Base-by-base conservation (phyloP, 2,329 filamentous ascomycete species). In the Penicillium sclerotiorum region DNA sequence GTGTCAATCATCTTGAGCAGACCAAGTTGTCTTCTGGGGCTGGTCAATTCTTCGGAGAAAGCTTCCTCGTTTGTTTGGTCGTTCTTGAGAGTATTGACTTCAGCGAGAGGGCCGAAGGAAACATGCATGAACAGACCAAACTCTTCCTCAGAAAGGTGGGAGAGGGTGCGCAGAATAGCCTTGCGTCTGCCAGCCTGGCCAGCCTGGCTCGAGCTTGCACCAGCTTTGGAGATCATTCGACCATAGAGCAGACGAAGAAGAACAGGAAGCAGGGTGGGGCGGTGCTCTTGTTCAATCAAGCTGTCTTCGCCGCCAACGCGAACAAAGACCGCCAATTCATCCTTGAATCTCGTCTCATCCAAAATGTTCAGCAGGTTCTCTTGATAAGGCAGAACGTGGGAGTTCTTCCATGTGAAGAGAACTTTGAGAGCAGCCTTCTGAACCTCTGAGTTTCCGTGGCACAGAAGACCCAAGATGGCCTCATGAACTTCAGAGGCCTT, bases 1-100 rank as follows among this genome's bases (percentile, higher is more conserved):
- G 93, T 85, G 52, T 91, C 86, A 42, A 94, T 80, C 90, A 97
- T 94, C 66, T 95, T 95, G 44, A 96, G 75, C 66, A 96, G 84
- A 76, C 95, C 94, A 50, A 94, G 82, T 69, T 96, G 93, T 69
- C 92, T 94, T 62, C 92, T 84, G 9, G 81, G 73, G 13, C 83
- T 80, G 21, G 92, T 73, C 11, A 87, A 55, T 37, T 89, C 82
- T 22, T 78, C 72, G 1, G 77, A 68, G 41, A 91, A 81, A 1
- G 78, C 66, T 47, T 80, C 74, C 42, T 82, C 76, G 2, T 80
- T 72, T 6, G 83, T 61, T 5, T 72, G 61, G 1, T 73, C 66
- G 9, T 79, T 72, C 44, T 81, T 76, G 15, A 88, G 62, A 8
- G 93, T 70, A 2, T 76, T 77, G 12, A 90, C 71, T 35, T 80